These are phyloP conservation scores for Salix caprea DNA, from an alignment of 345 rosid genomes.

Conservation along the genomic window DNA sequence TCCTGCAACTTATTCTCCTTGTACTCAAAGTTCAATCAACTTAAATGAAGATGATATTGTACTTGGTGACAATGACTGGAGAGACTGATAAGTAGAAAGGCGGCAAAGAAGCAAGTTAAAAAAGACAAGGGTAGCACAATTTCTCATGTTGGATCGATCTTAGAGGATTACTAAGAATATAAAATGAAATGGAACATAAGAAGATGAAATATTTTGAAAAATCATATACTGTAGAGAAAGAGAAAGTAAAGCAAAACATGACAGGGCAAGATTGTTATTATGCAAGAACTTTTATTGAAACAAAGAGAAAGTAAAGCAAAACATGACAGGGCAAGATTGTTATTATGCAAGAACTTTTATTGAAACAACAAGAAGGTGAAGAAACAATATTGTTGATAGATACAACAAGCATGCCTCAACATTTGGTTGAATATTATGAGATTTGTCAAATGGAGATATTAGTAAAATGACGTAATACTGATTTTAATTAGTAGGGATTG, in stretches of 20 bases:
- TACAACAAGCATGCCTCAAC: neutral
- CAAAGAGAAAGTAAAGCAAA: neutral
- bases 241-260: neutral
- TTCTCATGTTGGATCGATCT: neutral
- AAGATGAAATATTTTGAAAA: neutral
- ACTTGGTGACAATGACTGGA: neutral
- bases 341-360: neutral
- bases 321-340: neutral
- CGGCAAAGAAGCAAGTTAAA: neutral
- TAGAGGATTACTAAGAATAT: neutral
- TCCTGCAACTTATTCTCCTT: neutral
- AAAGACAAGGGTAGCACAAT: neutral
- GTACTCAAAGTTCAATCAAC: neutral
- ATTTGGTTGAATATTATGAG: neutral
- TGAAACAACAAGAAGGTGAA: neutral
- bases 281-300: neutral
- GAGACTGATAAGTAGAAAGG: neutral
- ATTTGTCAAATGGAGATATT: neutral
- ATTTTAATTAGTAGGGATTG: neutral
- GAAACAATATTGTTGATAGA: neutral
- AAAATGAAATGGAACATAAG: neutral
- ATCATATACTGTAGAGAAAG: neutral
- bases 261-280: neutral
- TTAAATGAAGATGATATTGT: neutral
- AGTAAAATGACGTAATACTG: neutral